Evolutionary conservation across 306 rosid genomes (phyloP).

Genomic region (Vigna radiata): DNA sequence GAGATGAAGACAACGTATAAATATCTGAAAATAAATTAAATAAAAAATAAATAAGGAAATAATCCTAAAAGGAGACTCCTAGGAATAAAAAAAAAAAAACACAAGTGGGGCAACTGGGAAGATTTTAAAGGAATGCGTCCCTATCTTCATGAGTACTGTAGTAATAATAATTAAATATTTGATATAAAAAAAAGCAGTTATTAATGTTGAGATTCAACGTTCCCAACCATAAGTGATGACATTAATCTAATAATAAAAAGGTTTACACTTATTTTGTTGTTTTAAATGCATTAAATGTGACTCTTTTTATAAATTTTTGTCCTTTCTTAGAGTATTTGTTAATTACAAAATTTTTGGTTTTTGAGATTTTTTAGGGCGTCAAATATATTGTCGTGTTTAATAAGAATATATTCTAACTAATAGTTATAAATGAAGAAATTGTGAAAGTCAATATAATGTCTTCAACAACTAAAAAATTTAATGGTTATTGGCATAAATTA

Average conservation of each 20-base stretch:
- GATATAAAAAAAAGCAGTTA: background rate
- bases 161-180: background rate
- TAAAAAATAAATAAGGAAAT: background rate
- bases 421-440: background rate
- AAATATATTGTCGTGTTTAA: no score
- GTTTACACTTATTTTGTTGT: no score
- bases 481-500: no score
- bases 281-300: background rate
- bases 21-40: background rate
- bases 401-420: background rate
- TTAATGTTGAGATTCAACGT: background rate
- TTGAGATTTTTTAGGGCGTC: background rate
- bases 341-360: background rate
- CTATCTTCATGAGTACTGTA: background rate
- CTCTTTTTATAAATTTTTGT: background rate
- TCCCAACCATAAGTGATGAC: background rate
- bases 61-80: constrained; percentile 52
- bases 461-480: no score
- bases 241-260: no score
- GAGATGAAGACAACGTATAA: constrained; percentile 34
- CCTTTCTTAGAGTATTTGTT: background rate
- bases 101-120: background rate
- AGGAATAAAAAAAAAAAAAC: constrained; percentile 30
- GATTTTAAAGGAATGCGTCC: background rate
- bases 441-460: no score